phyloP scores from a whole-genome alignment of 768 basidiomycete genomes.

The Polyporus arcularius region DNA sequence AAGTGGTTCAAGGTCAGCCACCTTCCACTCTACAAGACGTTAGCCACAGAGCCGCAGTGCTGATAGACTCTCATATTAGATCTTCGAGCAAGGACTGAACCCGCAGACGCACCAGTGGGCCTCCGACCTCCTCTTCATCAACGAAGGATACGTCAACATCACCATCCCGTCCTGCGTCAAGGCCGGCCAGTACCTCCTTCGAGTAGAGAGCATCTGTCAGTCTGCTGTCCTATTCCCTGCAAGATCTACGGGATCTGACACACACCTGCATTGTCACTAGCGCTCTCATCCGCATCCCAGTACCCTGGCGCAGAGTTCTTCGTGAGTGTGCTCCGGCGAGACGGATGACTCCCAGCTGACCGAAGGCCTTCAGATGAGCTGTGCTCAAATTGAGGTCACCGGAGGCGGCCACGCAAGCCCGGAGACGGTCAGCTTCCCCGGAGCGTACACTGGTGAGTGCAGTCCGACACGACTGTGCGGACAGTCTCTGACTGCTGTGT shows the following conservation, averaged over 20 bases:
- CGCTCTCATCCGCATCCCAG: conserved; percentile 42
- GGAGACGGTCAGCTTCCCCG: conserved; percentile 36
- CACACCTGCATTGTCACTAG: conserved; percentile 24
- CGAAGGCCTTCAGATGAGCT: conserved; percentile 31
- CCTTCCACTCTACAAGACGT: no score
- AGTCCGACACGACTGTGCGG: background rate
- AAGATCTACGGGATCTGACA: background rate
- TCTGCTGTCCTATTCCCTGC: background rate
- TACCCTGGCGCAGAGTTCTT: conserved; percentile 63
- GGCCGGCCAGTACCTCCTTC: conserved; percentile 49
- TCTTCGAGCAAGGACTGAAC: conserved; percentile 47
- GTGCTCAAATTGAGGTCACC: conserved; percentile 38
- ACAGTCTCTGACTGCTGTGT: background rate
- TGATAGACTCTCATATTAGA: conserved; percentile 25
- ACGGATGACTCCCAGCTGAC: background rate
- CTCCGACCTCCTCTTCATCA: conserved; percentile 45
- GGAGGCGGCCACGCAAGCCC: conserved; percentile 33
- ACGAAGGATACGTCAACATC: conserved; percentile 51
- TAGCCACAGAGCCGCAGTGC: no score
- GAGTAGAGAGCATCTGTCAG: conserved; percentile 52
- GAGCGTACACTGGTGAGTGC: conserved; percentile 34
- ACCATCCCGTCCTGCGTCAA: conserved; percentile 47
- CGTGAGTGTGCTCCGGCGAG: conserved; percentile 19
- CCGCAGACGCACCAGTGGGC: conserved; percentile 41
- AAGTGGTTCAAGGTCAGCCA: conserved; percentile 46